Evolutionary conservation across 495 filamentous ascomycete species (phyloP).

Genomic region (Hypoxylon fuscum): DNA sequence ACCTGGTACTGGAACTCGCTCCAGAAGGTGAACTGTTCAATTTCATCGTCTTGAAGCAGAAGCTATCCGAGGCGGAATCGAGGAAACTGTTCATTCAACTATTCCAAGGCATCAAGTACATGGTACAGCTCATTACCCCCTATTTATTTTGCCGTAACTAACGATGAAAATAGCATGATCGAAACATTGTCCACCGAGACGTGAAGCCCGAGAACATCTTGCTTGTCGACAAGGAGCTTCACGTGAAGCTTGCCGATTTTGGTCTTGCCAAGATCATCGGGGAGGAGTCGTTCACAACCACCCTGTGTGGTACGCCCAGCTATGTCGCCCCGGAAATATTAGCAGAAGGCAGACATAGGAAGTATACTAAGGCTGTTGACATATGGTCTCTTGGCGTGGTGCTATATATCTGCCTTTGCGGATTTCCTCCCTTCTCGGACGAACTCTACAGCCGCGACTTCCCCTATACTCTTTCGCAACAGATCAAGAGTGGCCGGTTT

Average conservation of each 20-base stretch:
- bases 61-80: constrained; percentile 83
- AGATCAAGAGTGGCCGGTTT: constrained; percentile 88
- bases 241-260: constrained; percentile 95
- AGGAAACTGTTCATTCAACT: constrained; percentile 90
- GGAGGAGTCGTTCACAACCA: constrained; percentile 97
- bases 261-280: constrained; percentile 98
- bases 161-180: constrained; percentile 79
- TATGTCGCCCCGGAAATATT: constrained; percentile 98
- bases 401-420: constrained; percentile 98
- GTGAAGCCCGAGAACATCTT: constrained; percentile 99
- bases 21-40: constrained; percentile 96
- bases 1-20: constrained; percentile 91
- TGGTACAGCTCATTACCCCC: constrained; percentile 66
- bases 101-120: constrained; percentile 91
- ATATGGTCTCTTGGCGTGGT: constrained; percentile 98
- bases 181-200: constrained; percentile 96
- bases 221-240: constrained; percentile 80
- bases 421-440: constrained; percentile 96
- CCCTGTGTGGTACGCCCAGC: constrained; percentile 94
- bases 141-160: constrained; percentile 40
- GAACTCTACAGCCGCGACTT: constrained; percentile 83
- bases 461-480: constrained; percentile 86
- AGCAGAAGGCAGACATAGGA: constrained; percentile 75
- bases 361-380: constrained; percentile 95
- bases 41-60: constrained; percentile 85